A percentile compares a stretch with the other conserved stretches of the same genome.
Evolutionary conservation across 805 yeast species (phyloP).

Genomic region (Lipomyces mesembrius): DNA sequence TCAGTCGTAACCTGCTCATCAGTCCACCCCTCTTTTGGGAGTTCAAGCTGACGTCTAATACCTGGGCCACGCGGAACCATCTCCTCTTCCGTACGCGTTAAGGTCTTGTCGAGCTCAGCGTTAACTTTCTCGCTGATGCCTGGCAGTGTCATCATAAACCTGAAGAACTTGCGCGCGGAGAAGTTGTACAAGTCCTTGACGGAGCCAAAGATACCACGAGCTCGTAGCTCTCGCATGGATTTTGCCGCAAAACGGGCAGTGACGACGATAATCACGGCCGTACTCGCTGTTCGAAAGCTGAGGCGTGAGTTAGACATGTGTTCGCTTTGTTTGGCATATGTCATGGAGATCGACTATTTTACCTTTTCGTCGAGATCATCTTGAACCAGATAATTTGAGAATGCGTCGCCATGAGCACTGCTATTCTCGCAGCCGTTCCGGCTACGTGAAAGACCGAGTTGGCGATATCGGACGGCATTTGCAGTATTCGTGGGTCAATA

Average conservation of each 20-base stretch:
- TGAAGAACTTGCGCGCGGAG: conserved; percentile 33
- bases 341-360: not conserved
- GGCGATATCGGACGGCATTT: not conserved
- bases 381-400: not conserved
- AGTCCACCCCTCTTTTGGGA: conserved; percentile 68
- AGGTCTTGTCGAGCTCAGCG: conserved; percentile 57
- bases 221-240: conserved; percentile 31
- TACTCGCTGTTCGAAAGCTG: conserved; percentile 9
- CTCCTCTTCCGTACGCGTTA: conserved; percentile 57
- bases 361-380: not conserved
- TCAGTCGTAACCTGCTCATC: conserved; percentile 54
- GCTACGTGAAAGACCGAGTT: not conserved
- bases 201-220: conserved; percentile 40
- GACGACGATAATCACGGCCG: conserved; percentile 25
- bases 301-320: not conserved
- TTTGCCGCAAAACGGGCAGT: conserved; percentile 16
- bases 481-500: not conserved
- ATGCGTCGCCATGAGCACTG: not conserved
- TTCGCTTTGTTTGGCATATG: not conserved
- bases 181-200: conserved; percentile 12
- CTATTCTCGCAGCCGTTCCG: not conserved
- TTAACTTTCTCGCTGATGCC: conserved; percentile 61
- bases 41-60: conserved; percentile 39
- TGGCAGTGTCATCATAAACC: conserved; percentile 52
- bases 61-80: conserved; percentile 60